Base-by-base conservation (phyloP, 1,284 basidiomycete species). In the Waitea zeae region DNA sequence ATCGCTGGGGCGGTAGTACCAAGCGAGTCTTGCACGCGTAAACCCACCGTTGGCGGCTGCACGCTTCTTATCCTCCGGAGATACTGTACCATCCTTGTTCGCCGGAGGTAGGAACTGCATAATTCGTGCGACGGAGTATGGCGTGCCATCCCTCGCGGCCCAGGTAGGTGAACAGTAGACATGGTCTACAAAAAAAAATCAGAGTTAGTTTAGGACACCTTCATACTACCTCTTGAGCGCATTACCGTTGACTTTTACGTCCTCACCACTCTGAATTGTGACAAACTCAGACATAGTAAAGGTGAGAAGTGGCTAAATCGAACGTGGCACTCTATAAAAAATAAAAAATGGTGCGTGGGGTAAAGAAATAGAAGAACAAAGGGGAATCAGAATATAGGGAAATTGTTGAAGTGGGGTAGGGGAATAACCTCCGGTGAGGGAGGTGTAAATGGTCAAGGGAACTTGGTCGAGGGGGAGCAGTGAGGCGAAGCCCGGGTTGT, bases 91-190 rank as follows among this genome's bases (percentile, higher is more conserved):
- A 31, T 61, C 64, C 48, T 62, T 66, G 39, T 74, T 76, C 50
- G 78, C 73, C 22, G 82, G 75, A 30, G 82, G 79, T 26, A 95
- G 65, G 49, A 95, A 93, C 57, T 93, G 86, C 82, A 96, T 95
- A 56, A 96, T 88, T 43, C 90, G 77, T 33, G 83, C 90, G 34
- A 96, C 76, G 33, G 81, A 87, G 57, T 95, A 96, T 37, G 87
- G 87, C 29, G 87, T 81, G 49, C 89, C 87, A 49, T 92, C 87
- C 38, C 90, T 75, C 37, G 82, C 68, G 34, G 81, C 70, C 88
- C 88, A 95, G 42, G 74, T 79, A 12, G 84, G 80, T 20, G 88
- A 88, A 55, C 88, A 84, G 54, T 96, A 96, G 49, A 95, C 89
- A 60, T 95, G 87, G 57, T 96, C 90, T 90, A 52, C 39, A 48